Conservation (phyloP, 176 grass and related monocot species). For the Ampelocalamus luodianensis region DNA sequence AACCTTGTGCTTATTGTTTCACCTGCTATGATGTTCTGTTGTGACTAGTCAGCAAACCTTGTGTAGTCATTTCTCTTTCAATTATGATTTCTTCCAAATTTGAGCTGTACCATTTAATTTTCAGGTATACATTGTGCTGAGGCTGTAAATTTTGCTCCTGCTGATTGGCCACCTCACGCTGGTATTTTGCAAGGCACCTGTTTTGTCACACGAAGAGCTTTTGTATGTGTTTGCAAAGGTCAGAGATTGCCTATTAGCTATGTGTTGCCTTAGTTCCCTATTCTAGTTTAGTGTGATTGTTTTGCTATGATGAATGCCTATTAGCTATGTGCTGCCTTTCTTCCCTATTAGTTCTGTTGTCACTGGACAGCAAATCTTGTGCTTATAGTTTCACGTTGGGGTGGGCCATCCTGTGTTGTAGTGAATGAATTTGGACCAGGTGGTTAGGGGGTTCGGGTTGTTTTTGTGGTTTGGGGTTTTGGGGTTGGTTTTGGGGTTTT, state of each 20-base stretch:
- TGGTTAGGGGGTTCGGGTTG: too few species aligned
- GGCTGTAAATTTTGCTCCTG: slow-evolving; percentile 96
- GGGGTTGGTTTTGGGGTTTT: too few species aligned
- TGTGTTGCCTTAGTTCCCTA: not conserved
- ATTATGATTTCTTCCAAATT: slow-evolving; percentile 27
- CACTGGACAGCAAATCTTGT: not conserved
- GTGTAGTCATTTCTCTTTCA: slow-evolving; percentile 16
- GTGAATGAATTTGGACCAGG: too few species aligned
- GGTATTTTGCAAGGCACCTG: slow-evolving; percentile 80
- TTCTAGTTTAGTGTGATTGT: not conserved
- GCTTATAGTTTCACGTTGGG: too few species aligned
- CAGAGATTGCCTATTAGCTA: slow-evolving; percentile 24
- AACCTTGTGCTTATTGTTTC: too few species aligned
- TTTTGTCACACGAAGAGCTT: slow-evolving; percentile 94
- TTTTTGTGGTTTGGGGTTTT: too few species aligned
- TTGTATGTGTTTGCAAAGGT: slow-evolving; percentile 81
- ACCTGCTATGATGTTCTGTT: too few species aligned
- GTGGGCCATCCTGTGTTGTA: too few species aligned
- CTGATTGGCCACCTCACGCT: slow-evolving; percentile 92
- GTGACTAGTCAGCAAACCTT: too few species aligned
- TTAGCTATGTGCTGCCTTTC: too few species aligned
- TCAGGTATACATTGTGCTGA: slow-evolving; percentile 93
- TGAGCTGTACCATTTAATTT: slow-evolving; percentile 43
- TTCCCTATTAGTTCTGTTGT: too few species aligned
- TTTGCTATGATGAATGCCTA: not conserved